Percentiles rank a stretch among this genome's conserved stretches.
These are phyloP conservation scores for Anisodus acutangulus DNA, from an alignment of 257 asterid species.

Conservation along the genomic window DNA sequence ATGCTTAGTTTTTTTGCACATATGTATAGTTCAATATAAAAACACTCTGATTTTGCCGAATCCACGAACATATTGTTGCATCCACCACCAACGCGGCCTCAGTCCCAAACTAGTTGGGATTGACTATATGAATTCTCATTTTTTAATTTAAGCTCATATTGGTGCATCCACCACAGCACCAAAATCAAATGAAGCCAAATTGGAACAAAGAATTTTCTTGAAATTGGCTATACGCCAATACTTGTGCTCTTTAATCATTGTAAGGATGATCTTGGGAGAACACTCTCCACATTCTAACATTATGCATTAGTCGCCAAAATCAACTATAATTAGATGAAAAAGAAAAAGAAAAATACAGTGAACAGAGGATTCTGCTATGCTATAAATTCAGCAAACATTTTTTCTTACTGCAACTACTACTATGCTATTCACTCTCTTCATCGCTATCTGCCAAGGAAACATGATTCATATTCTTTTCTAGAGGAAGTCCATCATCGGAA, in stretches of 20 bases:
- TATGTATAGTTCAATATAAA: background rate
- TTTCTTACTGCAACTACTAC: background rate
- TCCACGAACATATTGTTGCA: too few relatives aligned
- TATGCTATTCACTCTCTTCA: slow-evolving; percentile 60
- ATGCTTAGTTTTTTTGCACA: background rate
- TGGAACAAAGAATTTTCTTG: too few relatives aligned
- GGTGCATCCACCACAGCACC: too few relatives aligned
- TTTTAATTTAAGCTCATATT: too few relatives aligned
- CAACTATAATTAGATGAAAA: background rate
- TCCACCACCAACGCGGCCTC: too few relatives aligned
- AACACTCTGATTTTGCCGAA: background rate
- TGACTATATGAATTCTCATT: too few relatives aligned
- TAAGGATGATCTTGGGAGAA: background rate
- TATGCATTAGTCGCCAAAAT: background rate
- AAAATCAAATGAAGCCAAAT: background rate
- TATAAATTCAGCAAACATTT: background rate
- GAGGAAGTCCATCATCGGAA: slow-evolving; percentile 91
- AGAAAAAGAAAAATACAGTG: background rate
- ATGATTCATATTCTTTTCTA: slow-evolving; percentile 92
- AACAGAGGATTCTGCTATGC: background rate
- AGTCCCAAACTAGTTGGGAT: too few relatives aligned
- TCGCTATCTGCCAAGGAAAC: slow-evolving; percentile 59
- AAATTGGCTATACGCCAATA: too few relatives aligned
- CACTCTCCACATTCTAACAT: background rate
- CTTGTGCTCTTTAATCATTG: background rate